These are phyloP conservation scores for Starmerella cellae DNA, from an alignment of 805 yeast species.

Conservation along the genomic window DNA sequence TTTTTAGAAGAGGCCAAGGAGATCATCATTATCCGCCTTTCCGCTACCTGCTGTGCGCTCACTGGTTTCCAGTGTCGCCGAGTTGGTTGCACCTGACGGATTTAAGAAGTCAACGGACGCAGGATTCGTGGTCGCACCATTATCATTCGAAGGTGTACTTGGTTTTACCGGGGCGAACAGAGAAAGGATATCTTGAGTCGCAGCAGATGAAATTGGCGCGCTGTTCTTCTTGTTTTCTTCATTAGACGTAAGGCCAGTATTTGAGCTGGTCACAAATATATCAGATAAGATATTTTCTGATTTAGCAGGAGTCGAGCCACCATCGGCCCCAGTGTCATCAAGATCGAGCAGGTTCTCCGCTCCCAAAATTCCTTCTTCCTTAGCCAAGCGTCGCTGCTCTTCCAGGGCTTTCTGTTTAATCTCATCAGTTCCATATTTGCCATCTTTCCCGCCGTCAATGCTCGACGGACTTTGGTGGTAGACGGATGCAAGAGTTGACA, in stretches of 20 bases:
- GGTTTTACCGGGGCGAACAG: slow-evolving; percentile 27
- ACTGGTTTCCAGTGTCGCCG: not conserved
- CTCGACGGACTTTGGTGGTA: slow-evolving; percentile 61
- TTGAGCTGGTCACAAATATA: slow-evolving; percentile 19
- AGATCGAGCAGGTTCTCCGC: slow-evolving; percentile 60
- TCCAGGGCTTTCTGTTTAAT: slow-evolving; percentile 43
- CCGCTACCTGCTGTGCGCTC: too few species aligned
- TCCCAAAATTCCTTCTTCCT: slow-evolving; percentile 38
- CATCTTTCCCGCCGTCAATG: slow-evolving; percentile 18
- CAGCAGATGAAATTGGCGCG: slow-evolving; percentile 14
- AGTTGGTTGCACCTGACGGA: not conserved
- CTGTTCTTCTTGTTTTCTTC: slow-evolving; percentile 5
- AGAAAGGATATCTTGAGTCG: slow-evolving; percentile 36
- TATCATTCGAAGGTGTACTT: not conserved
- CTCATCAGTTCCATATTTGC: slow-evolving; percentile 31
- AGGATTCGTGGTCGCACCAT: not conserved
- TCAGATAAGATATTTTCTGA: slow-evolving; percentile 20
- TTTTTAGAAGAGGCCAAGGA: slow-evolving; percentile 24
- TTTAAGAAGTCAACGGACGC: slow-evolving; percentile 2
- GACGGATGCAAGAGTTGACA: slow-evolving; percentile 77
- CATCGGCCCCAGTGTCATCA: slow-evolving; percentile 27
- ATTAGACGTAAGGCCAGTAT: not conserved
- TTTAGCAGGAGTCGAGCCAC: slow-evolving; percentile 16
- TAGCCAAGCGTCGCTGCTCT: slow-evolving; percentile 66
- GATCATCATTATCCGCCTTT: slow-evolving; percentile 21